A percentile compares a stretch with the other conserved stretches of the same genome.
Evolutionary conservation across 352 stramenopile genomes (phyloP).

Genomic region (Globisporangium paroecandrum): DNA sequence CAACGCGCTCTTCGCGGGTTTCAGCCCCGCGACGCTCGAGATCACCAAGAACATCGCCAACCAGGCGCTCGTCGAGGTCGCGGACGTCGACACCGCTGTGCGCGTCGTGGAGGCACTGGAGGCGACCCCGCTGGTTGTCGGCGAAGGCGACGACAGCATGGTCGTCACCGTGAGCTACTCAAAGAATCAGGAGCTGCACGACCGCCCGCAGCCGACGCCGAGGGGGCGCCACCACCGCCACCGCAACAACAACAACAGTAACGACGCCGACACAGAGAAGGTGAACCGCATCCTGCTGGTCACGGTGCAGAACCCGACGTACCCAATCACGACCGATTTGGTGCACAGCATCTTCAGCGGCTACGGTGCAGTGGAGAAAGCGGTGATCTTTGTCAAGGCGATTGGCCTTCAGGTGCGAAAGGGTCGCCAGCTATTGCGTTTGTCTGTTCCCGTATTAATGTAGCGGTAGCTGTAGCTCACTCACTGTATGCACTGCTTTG

Average conservation of each 20-base stretch:
- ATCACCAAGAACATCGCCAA: constrained; percentile 29
- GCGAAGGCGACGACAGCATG: constrained; percentile 9
- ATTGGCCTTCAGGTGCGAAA: constrained; percentile 37
- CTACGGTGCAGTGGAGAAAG: constrained; percentile 54
- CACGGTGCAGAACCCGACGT: constrained; percentile 65
- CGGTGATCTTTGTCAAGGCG: constrained; percentile 62
- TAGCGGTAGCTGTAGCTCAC: not conserved
- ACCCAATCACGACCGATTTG: constrained; percentile 54
- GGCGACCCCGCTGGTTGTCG: constrained; percentile 25
- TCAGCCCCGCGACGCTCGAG: constrained; percentile 33
- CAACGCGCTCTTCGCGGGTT: constrained; percentile 47
- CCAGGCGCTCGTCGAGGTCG: constrained; percentile 46
- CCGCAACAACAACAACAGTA: not conserved
- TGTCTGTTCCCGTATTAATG: not conserved
- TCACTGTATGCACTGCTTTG: not conserved
- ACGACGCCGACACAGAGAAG: constrained; percentile 10
- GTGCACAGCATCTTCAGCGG: constrained; percentile 43
- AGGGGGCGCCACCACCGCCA: constrained; percentile 12
- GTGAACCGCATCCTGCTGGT: constrained; percentile 61
- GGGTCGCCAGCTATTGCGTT: not conserved
- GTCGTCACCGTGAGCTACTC: constrained; percentile 35
- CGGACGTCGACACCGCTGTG: constrained; percentile 28
- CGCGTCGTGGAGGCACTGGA: constrained; percentile 27
- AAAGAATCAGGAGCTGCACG: constrained; percentile 62
- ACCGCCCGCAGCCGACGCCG: constrained; percentile 20